Evolutionary conservation across 1,284 basidiomycete genomes (phyloP).

Genomic region (Leccinum solheimii): DNA sequence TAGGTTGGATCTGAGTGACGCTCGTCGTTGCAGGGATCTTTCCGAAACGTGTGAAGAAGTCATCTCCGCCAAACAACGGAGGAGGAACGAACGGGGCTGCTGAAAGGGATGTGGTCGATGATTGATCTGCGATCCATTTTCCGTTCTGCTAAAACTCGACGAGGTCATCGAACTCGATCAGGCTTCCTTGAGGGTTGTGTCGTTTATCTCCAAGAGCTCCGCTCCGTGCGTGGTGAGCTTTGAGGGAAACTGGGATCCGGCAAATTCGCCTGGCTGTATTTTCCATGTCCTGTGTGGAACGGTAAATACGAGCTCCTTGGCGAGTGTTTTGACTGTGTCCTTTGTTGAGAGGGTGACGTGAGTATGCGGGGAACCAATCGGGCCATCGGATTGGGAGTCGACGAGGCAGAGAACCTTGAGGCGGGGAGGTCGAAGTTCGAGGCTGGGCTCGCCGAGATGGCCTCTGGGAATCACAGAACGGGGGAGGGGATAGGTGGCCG

Average conservation of each 20-base stretch:
- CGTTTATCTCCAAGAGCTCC: no score
- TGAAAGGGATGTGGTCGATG: slow-evolving; percentile 7
- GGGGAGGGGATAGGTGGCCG: slow-evolving; percentile 52
- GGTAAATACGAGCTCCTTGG: slow-evolving; percentile 39
- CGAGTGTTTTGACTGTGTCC: slow-evolving; percentile 47
- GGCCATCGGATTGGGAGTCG: slow-evolving; percentile 27
- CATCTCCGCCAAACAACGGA: slow-evolving; percentile 56
- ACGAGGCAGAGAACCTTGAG: slow-evolving; percentile 61
- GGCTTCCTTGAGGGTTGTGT: no score
- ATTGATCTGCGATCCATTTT: slow-evolving; percentile 50
- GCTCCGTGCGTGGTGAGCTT: no score
- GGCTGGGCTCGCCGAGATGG: slow-evolving; percentile 46
- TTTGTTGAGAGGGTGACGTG: slow-evolving; percentile 51
- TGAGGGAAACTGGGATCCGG: no score
- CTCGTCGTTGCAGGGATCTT: slow-evolving; percentile 24
- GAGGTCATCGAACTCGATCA: no score
- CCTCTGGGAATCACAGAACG: slow-evolving; percentile 69
- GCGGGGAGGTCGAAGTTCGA: slow-evolving; percentile 80
- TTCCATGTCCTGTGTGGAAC: slow-evolving; percentile 62
- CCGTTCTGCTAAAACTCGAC: slow-evolving; percentile 53
- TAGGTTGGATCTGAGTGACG: slow-evolving; percentile 30
- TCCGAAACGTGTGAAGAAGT: slow-evolving; percentile 58
- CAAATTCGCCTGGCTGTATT: slow-evolving; percentile 43
- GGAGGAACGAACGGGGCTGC: slow-evolving; percentile 32
- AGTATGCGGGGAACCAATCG: slow-evolving; percentile 27